Base-by-base conservation (phyloP, 495 filamentous ascomycete species). In the Evansstolkia leycettana region DNA sequence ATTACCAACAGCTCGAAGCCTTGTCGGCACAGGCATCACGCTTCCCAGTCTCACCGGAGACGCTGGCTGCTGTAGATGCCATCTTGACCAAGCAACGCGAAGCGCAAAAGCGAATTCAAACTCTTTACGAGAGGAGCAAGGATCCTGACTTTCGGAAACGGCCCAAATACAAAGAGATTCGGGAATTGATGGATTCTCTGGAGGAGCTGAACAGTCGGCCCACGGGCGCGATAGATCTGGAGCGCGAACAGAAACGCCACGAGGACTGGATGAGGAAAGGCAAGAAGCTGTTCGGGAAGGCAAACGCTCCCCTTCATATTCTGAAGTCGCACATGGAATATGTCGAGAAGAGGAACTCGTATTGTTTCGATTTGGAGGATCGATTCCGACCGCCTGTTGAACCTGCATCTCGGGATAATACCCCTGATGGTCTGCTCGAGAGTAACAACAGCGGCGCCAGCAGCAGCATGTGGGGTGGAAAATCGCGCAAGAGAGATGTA, bases 211-310 rank as follows among this genome's bases (percentile, higher is more conserved):
- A 90, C 41, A 92, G 86, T 48, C 93, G 94, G 48, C 90, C 90
- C 0, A 70, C 67, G 17, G 90, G 90, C 3, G 92, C 89, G 0
- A 68, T 92, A 30, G 90, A 99, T 53, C 69, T 99, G 15, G 90
- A 99, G 50, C 85, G 84, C 45, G 85, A 95, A 51, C 84, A 93
- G 54, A 93, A 88, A 51, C 78, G 84, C 9, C 90, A 99, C 45
- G 90, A 96, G 47, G 92, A 99, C 53, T 99, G 90, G 90, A 99
- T 99, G 90, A 68, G 90, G 28, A 84, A 87, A 46, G 90, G 90
- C 18, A 99, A 99, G 62, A 96, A 96, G 60, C 63, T 99, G 0
- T 99, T 99, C 46, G 92, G 92, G 25, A 99, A 99, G 58, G 88
- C 92, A 2, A 99, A 99, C 54, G 90, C 90, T 2, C 90, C 90